Percentiles rank a stretch among this genome's conserved stretches.
Evolutionary conservation across 805 yeast genomes (phyloP).

Genomic region (Spathaspora passalidarum): DNA sequence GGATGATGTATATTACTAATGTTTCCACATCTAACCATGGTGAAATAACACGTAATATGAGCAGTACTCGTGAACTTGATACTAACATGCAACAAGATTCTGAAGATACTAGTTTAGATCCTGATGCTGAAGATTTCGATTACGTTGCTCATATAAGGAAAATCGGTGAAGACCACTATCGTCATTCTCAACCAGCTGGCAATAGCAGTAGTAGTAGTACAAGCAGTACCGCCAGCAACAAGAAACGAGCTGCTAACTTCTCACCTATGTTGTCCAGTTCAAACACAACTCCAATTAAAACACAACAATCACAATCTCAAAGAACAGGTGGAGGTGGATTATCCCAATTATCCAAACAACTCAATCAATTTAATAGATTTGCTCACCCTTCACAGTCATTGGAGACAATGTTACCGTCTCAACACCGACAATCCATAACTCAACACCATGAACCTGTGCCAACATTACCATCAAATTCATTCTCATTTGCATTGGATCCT

Average conservation of each 20-base stretch:
- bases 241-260: constrained; percentile 18
- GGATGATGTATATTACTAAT: constrained; percentile 57
- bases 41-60: not conserved
- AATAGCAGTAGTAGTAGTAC: constrained; percentile 5
- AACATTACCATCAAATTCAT: constrained; percentile 4
- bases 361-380: constrained; percentile 4
- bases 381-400: constrained; percentile 4
- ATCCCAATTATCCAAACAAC: constrained; percentile 3
- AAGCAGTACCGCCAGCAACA: constrained; percentile 6
- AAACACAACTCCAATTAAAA: not conserved
- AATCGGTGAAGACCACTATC: constrained; percentile 38
- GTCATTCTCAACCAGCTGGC: not conserved
- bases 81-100: not conserved
- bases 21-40: not conserved
- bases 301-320: not conserved
- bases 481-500: constrained; percentile 42
- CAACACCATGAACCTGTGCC: constrained; percentile 4
- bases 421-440: constrained; percentile 1
- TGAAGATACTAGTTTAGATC: constrained; percentile 26
- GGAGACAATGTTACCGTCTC: constrained; percentile 3
- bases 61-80: not conserved
- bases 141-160: constrained; percentile 62
- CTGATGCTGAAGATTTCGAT: constrained; percentile 55
- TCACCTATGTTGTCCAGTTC: constrained; percentile 12
- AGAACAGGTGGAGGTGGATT: constrained; percentile 4